Evolutionary conservation across 208 protist species (phyloP).

Genomic region (Acanthamoeba quina): DNA sequence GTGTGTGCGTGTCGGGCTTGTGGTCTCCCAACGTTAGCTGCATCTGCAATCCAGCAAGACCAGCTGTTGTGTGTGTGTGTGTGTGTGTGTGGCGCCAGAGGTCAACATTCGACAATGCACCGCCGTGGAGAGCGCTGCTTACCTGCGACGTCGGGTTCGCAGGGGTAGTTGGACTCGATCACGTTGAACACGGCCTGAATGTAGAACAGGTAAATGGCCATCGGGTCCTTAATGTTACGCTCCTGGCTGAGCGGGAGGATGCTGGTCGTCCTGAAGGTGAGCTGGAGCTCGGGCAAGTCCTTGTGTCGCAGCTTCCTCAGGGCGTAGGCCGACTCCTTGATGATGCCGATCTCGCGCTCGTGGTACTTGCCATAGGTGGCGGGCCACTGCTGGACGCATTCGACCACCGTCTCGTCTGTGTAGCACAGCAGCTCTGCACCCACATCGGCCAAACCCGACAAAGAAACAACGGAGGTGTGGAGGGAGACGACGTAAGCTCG

Average conservation of each 20-base stretch:
- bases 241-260: conserved; percentile 70
- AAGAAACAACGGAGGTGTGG: neutral
- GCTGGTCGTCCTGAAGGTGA: conserved; percentile 67
- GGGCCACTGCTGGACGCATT: conserved; percentile 25
- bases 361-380: conserved; percentile 43
- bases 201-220: conserved; percentile 72
- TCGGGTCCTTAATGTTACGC: conserved; percentile 69
- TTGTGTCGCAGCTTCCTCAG: conserved; percentile 16
- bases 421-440: conserved; percentile 62
- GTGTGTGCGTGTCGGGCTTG: conserved; percentile 54
- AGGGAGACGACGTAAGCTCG: neutral
- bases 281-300: conserved; percentile 33
- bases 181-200: conserved; percentile 73
- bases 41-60: conserved; percentile 63
- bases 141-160: conserved; percentile 67
- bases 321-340: conserved; percentile 50
- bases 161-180: conserved; percentile 73
- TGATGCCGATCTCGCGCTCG: conserved; percentile 43
- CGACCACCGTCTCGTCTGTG: conserved; percentile 52
- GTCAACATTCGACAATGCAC: too few species aligned
- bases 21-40: conserved; percentile 71
- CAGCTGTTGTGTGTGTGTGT: neutral
- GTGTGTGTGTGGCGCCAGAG: too few species aligned
- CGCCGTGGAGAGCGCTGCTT: too few species aligned
- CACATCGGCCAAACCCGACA: too few species aligned